These are phyloP conservation scores for Colletotrichum aenigma DNA, from an alignment of 2,329 filamentous ascomycete genomes.

Conservation along the genomic window DNA sequence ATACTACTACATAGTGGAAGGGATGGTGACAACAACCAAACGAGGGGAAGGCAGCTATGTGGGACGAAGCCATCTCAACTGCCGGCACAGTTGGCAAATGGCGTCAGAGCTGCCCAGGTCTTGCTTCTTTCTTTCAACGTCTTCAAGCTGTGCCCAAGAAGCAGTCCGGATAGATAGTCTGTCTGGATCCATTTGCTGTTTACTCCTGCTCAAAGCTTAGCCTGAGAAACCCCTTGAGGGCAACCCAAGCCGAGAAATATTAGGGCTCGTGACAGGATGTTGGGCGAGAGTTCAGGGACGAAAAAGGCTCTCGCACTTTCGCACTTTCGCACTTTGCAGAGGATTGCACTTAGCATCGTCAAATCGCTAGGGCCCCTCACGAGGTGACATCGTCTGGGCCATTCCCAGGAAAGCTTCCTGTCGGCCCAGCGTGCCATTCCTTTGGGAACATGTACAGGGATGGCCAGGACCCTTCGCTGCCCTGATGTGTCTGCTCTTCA, in stretches of 20 bases:
- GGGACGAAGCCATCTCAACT: neutral
- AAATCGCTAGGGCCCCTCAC: neutral
- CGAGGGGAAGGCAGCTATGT: neutral
- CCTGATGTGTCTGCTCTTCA: neutral
- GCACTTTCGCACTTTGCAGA: neutral
- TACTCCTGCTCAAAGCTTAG: neutral
- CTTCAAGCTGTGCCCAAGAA: neutral
- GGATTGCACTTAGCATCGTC: neutral
- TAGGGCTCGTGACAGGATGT: neutral
- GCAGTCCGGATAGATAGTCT: neutral
- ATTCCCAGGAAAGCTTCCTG: neutral
- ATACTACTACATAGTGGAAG: neutral
- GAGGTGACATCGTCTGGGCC: neutral
- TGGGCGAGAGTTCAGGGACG: neutral
- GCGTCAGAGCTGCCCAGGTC: neutral
- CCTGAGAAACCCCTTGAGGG: neutral
- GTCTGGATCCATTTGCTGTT: neutral
- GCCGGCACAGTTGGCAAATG: neutral
- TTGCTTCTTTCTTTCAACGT: neutral
- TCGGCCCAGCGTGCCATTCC: conserved; percentile 18
- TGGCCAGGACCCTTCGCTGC: neutral
- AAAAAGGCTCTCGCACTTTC: neutral
- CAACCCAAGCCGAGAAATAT: neutral
- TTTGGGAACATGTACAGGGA: conserved; percentile 11
- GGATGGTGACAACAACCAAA: neutral